These are phyloP conservation scores for Diaporthe longicolla DNA, from an alignment of 2,329 filamentous ascomycete genomes.

Conservation along the genomic window DNA sequence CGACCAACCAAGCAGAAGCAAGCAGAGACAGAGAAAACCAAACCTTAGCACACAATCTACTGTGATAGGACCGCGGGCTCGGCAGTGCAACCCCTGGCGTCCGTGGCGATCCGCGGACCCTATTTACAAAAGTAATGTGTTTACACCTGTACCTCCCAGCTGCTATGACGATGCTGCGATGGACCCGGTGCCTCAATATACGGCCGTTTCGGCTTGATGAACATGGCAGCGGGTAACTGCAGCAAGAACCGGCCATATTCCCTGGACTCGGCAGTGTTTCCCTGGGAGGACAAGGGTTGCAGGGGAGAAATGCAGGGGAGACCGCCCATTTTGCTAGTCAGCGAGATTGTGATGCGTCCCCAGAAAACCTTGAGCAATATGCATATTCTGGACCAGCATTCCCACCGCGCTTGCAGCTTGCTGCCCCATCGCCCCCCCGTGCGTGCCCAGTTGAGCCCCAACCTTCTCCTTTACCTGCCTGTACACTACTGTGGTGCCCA, in stretches of 20 bases:
- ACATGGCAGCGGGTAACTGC: background rate
- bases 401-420: slow-evolving; percentile 1
- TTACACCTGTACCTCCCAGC: background rate
- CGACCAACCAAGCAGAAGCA: background rate
- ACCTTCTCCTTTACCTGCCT: background rate
- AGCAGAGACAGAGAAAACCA: slow-evolving; percentile 7
- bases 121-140: background rate
- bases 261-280: slow-evolving; percentile 19
- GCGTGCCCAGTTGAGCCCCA: background rate
- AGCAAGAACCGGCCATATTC: slow-evolving; percentile 8
- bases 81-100: background rate
- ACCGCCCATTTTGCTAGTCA: background rate
- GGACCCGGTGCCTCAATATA: background rate
- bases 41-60: slow-evolving; percentile 1
- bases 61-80: slow-evolving; percentile 11
- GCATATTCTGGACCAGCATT: slow-evolving; percentile 30
- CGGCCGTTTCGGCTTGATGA: slow-evolving; percentile 26
- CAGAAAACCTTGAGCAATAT: slow-evolving; percentile 30
- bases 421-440: too few species aligned
- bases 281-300: background rate
- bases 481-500: too few species aligned
- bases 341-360: slow-evolving; percentile 24
- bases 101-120: slow-evolving; percentile 11
- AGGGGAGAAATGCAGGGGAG: background rate
- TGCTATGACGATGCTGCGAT: slow-evolving; percentile 11